phyloP scores from a whole-genome alignment of 73 alveolate genomes.

The Paraurostyla sp. region DNA sequence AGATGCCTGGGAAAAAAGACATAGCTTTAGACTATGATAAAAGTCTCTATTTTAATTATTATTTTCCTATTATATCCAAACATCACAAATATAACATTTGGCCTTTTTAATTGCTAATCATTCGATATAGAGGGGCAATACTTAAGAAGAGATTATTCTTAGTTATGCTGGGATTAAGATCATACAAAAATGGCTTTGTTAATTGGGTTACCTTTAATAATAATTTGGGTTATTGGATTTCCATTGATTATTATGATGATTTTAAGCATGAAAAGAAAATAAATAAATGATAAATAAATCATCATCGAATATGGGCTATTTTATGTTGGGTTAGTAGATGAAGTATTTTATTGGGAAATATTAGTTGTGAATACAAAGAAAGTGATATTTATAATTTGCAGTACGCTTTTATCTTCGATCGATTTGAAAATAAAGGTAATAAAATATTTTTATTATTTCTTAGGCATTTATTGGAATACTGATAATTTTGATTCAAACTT shows the following conservation, averaged over 20 bases:
- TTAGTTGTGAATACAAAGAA: background rate
- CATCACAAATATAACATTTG: constrained; percentile 33
- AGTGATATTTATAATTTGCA: background rate
- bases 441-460: no score
- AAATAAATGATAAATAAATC: background rate
- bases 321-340: constrained; percentile 13
- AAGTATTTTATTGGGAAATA: constrained; percentile 22
- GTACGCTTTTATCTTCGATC: background rate
- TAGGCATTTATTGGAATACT: no score
- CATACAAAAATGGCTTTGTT: background rate
- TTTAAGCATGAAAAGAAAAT: background rate
- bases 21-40: background rate
- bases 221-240: background rate
- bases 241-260: background rate
- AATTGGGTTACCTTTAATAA: constrained; percentile 3
- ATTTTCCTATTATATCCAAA: constrained; percentile 38
- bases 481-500: no score
- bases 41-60: background rate
- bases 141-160: background rate
- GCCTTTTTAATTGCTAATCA: constrained; percentile 41
- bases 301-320: constrained; percentile 31
- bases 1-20: background rate
- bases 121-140: background rate
- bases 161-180: constrained; percentile 5
- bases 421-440: no score